Conservation (phyloP, 2,329 filamentous ascomycete species). For the Colletotrichum musicola region DNA sequence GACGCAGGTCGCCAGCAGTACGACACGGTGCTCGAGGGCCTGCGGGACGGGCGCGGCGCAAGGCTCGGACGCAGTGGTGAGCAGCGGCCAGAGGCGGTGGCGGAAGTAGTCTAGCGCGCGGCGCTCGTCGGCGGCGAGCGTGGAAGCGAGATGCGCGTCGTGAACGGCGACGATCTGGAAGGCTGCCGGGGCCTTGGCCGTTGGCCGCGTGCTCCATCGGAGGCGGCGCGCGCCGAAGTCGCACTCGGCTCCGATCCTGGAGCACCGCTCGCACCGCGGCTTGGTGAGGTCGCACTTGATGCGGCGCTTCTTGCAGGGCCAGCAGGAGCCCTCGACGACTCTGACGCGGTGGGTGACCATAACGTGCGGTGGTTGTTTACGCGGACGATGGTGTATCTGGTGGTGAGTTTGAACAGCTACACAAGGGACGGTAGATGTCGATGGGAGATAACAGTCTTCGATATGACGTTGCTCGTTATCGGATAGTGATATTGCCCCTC, state of each 20-base stretch:
- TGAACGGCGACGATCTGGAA: constrained; percentile 43
- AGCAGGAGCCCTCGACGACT: constrained; percentile 52
- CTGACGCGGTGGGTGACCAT: constrained; percentile 24
- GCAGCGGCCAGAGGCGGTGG: constrained; percentile 48
- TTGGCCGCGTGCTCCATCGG: constrained; percentile 56
- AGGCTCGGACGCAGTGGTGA: constrained; percentile 46
- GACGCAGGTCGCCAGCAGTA: constrained; percentile 48
- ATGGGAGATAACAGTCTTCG: not conserved
- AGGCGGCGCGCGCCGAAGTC: constrained; percentile 54
- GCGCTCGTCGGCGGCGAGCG: constrained; percentile 45
- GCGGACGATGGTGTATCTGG: not conserved
- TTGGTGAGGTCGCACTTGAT: constrained; percentile 52
- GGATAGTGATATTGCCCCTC: not conserved
- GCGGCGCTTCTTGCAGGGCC: constrained; percentile 50
- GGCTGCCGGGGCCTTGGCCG: constrained; percentile 47
- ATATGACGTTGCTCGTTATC: not conserved
- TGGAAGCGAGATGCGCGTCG: constrained; percentile 42
- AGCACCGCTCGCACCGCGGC: constrained; percentile 50
- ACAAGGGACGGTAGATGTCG: not conserved
- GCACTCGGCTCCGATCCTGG: constrained; percentile 35
- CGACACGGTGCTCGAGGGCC: constrained; percentile 49
- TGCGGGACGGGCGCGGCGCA: constrained; percentile 47
- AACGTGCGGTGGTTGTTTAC: not conserved
- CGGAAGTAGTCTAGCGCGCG: constrained; percentile 50
- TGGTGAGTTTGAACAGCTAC: not conserved